These are phyloP conservation scores for Rhodotorula mucilaginosa DNA, from an alignment of 1,284 basidiomycete species.

Conservation along the genomic window DNA sequence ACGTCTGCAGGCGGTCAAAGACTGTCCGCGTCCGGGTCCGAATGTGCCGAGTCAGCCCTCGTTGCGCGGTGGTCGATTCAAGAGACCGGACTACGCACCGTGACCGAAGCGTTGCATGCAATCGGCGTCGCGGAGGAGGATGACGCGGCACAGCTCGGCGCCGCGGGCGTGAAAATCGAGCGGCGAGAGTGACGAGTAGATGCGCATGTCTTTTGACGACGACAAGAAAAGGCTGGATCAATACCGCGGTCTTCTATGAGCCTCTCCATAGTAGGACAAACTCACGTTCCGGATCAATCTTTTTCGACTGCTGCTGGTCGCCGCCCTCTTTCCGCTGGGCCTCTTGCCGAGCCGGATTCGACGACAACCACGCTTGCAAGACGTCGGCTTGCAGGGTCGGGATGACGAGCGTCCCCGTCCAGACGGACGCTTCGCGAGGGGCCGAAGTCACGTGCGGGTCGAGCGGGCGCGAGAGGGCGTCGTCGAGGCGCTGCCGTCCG, in stretches of 20 bases:
- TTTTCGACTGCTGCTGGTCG: neutral
- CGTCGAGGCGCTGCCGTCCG: conserved; percentile 21
- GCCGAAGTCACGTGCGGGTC: conserved; percentile 17
- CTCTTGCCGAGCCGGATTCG: conserved; percentile 16
- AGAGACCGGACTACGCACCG: neutral
- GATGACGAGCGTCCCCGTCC: conserved; percentile 26
- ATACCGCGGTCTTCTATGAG: neutral
- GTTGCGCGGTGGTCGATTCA: too few relatives aligned
- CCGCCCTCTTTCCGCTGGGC: conserved; percentile 8
- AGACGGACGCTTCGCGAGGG: conserved; percentile 21
- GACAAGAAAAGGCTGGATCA: neutral
- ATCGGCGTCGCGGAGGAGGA: conserved; percentile 21
- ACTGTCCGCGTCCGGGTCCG: conserved; percentile 3
- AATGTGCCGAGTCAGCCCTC: neutral
- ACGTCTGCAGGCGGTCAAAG: conserved; percentile 22
- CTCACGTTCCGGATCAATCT: conserved; percentile 33
- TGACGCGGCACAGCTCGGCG: conserved; percentile 31
- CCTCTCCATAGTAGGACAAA: neutral
- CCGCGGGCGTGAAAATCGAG: conserved; percentile 34
- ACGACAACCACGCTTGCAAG: conserved; percentile 20
- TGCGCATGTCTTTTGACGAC: conserved; percentile 30
- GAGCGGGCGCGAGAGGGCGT: conserved; percentile 18
- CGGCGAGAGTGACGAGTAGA: conserved; percentile 34
- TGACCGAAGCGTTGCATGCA: conserved; percentile 15
- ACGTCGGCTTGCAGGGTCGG: conserved; percentile 28